These are phyloP conservation scores for Medicago truncatula DNA, from an alignment of 306 rosid species.

Conservation along the genomic window DNA sequence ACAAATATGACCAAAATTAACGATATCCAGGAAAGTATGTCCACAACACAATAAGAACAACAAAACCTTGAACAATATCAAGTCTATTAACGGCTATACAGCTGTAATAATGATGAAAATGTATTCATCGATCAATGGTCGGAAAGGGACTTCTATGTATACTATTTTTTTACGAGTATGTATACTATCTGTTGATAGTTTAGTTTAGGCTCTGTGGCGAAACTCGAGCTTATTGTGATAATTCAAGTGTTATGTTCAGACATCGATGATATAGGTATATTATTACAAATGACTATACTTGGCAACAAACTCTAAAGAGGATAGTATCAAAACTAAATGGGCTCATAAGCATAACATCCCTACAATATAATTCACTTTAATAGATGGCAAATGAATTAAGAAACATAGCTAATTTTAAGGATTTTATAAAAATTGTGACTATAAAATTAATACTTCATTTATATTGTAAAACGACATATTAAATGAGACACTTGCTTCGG, in stretches of 20 bases:
- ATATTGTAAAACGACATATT: too few relatives aligned
- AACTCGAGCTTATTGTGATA: background rate
- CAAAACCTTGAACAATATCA: conserved; percentile 8
- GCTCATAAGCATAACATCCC: background rate
- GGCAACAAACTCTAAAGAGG: background rate
- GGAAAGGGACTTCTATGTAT: background rate
- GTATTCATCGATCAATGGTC: background rate
- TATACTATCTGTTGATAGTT: background rate
- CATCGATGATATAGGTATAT: too few relatives aligned
- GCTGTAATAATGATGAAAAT: conserved; percentile 1
- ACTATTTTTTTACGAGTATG: background rate
- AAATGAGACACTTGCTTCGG: background rate
- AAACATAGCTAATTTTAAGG: too few relatives aligned
- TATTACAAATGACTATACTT: background rate
- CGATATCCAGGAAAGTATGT: conserved; percentile 7
- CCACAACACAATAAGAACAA: conserved; percentile 5
- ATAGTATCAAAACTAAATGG: background rate
- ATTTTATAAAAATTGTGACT: too few relatives aligned
- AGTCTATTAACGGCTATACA: conserved; percentile 8
- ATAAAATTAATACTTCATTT: too few relatives aligned
- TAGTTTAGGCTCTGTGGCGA: background rate
- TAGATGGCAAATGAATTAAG: too few relatives aligned
- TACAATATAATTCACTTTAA: too few relatives aligned
- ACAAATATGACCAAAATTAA: conserved; percentile 27
- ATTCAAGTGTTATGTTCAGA: conserved; percentile 17